Evolutionary conservation across 257 asterid species (phyloP), one percentile per base, ranked within the genome.

Genomic region (Vinca minor): DNA sequence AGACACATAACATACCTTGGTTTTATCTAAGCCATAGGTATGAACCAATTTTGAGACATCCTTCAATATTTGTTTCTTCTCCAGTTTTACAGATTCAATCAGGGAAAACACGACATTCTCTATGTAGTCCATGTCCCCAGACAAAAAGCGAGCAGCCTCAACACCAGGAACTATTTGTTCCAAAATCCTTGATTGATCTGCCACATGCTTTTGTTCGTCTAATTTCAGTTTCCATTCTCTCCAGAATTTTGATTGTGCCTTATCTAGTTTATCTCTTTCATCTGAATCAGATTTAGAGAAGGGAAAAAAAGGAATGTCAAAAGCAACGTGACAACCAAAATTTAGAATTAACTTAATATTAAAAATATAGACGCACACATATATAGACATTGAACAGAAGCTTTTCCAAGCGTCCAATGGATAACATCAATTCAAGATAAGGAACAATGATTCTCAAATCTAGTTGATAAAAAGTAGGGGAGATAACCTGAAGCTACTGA

Each of bases 211-310:
- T 77, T 93, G 97, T 58, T 89, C 95, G 78, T 93, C 96, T 63
- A 93, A 67, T 83, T 89, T 93, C 69, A 79, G 65, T 82, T 89
- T 89, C 99, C 99, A 93, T 73, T 89, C 97, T 63, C 84, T 89
- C 99, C 99, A 93, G 74, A 87, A 93, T 70, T 96, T 83, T 45
- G 99, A 89, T 60, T 89, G 99, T 62, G 96, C 86, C 79, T 81
- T 83, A 55, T 85, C 95, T 56, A 88, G 81, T 62, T 76, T 81
- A 65, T 76, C 84, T 79, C 83, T 78, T 75, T 85, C 96, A 69
- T 87, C 98, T 89, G 82, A 71, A 74, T n/a, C n/a, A n/a, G n/a
- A n/a, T n/a, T n/a, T n/a, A n/a, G n/a, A n/a, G n/a, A n/a, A n/a
- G n/a, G n/a, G n/a, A n/a, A n/a, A n/a, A n/a, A 69, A 59, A 34